phyloP scores from a whole-genome alignment of 176 grass and related monocot species.

The Phoenix dactylifera region DNA sequence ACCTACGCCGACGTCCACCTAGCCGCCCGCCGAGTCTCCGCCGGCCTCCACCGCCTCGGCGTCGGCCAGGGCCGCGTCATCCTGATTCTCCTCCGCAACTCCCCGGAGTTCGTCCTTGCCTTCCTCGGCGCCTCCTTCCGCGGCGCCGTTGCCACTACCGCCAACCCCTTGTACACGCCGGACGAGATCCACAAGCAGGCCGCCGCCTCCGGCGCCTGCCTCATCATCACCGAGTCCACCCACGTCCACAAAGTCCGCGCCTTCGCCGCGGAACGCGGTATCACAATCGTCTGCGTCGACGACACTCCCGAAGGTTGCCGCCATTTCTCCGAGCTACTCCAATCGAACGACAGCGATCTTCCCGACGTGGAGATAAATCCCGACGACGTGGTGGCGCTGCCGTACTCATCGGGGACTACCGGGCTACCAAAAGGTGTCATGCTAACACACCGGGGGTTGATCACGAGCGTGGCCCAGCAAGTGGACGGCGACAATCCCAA shows the following conservation, averaged over 20 bases:
- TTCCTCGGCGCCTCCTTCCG: slow-evolving; percentile 8
- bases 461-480: slow-evolving; percentile 18
- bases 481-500: slow-evolving; percentile 66
- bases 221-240: slow-evolving; percentile 11
- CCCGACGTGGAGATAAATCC: slow-evolving; percentile 6
- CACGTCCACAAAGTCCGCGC: slow-evolving; percentile 15
- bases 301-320: not conserved
- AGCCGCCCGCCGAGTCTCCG: not conserved
- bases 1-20: slow-evolving; percentile 7
- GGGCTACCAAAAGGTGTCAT: slow-evolving; percentile 20
- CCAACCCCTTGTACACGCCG: slow-evolving; percentile 12
- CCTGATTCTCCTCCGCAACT: slow-evolving; percentile 19
- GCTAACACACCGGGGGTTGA: slow-evolving; percentile 12
- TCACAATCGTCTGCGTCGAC: too few species aligned
- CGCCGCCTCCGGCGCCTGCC: not conserved
- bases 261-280: not conserved
- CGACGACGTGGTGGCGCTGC: slow-evolving; percentile 11
- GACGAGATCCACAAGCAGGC: slow-evolving; percentile 17
- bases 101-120: slow-evolving; percentile 10
- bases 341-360: not conserved
- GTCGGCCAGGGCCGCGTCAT: slow-evolving; percentile 6
- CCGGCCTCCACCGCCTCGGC: slow-evolving; percentile 1
- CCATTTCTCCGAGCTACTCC: slow-evolving; percentile 6
- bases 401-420: slow-evolving; percentile 17
- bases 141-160: slow-evolving; percentile 8